Percentiles rank a stretch among this genome's conserved stretches.
phyloP scores from a whole-genome alignment of 306 rosid species.

The Inga oerstediana region DNA sequence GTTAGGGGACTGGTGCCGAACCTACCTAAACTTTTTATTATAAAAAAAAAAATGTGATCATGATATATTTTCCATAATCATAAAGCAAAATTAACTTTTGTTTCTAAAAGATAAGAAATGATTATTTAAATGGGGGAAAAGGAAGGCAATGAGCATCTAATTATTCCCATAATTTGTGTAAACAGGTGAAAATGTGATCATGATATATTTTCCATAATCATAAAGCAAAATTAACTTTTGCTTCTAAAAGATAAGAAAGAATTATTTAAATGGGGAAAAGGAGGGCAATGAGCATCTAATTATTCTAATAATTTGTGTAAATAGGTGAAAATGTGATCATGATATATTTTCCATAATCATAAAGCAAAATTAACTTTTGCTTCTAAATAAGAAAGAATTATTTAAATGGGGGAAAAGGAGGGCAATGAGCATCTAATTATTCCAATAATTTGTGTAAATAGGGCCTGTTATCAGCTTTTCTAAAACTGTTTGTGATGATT shows the following conservation, averaged over 20 bases:
- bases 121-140: conserved; percentile 1
- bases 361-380: conserved; percentile 8
- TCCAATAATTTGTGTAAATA: neutral
- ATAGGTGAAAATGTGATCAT: no score
- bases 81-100: conserved; percentile 12
- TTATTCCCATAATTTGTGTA: neutral
- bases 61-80: neutral
- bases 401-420: neutral
- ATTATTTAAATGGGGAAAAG: neutral
- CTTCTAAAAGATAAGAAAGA: neutral
- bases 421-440: conserved; percentile 27
- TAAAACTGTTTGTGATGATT: neutral
- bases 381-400: neutral
- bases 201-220: neutral
- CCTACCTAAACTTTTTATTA: no score
- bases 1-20: no score
- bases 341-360: neutral
- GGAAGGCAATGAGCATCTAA: conserved; percentile 22
- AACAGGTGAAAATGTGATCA: neutral
- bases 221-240: conserved; percentile 13
- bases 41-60: no score
- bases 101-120: neutral
- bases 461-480: neutral
- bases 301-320: neutral
- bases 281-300: conserved; percentile 27